These are phyloP conservation scores for Peterozyma toletana DNA, from an alignment of 805 yeast genomes.

Conservation along the genomic window DNA sequence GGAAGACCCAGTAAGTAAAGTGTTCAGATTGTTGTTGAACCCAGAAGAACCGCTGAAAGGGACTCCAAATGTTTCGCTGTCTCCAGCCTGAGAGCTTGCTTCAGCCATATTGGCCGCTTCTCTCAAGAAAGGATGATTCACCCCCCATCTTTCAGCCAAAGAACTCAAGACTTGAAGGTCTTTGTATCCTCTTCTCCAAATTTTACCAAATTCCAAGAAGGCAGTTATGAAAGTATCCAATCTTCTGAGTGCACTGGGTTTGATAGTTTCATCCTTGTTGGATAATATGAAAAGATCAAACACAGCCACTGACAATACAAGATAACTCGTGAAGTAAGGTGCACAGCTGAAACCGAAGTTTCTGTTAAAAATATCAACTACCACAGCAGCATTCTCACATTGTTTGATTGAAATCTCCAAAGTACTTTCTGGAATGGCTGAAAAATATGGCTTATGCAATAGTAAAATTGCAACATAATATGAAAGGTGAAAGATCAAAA, in stretches of 20 bases:
- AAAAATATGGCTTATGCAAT: conserved; percentile 22
- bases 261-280: conserved; percentile 15
- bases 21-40: too few species aligned
- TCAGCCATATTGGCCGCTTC: conserved; percentile 6
- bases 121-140: conserved; percentile 4
- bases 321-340: conserved; percentile 25
- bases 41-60: too few species aligned
- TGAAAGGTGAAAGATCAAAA: conserved; percentile 21
- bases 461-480: conserved; percentile 19
- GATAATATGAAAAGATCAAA: conserved; percentile 24
- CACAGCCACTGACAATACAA: conserved; percentile 23
- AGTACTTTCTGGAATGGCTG: conserved; percentile 20
- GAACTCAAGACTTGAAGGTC: conserved; percentile 19
- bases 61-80: too few species aligned
- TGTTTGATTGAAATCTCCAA: conserved; percentile 17
- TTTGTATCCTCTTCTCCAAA: conserved; percentile 23
- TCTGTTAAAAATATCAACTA: conserved; percentile 13
- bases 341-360: conserved; percentile 12
- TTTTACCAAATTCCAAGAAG: conserved; percentile 15
- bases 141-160: conserved; percentile 21
- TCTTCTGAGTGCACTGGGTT: conserved; percentile 13
- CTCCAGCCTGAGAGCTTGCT: background rate
- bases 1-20: too few species aligned
- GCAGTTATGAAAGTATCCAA: conserved; percentile 16
- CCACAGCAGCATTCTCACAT: conserved; percentile 15